phyloP scores from a whole-genome alignment of 192 early-diverging fungal genomes.

The Coemansia sp. region DNA sequence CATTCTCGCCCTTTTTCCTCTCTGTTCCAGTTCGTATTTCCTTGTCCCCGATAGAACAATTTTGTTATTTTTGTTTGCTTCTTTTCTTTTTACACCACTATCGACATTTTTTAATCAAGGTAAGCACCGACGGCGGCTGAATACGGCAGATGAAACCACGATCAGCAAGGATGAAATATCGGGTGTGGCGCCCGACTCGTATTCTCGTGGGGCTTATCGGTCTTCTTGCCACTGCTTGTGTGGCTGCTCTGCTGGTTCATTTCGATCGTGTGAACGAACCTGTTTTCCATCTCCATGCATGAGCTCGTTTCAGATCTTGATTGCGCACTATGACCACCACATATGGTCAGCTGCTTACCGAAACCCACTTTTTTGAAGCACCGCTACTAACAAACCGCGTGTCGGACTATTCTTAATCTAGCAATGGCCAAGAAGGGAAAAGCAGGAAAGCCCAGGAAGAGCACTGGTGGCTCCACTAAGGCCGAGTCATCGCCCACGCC shows the following conservation, averaged over 20 bases:
- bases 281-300: neutral
- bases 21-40: neutral
- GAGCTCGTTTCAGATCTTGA: neutral
- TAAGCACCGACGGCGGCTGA: neutral
- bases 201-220: neutral
- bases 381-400: slow-evolving; percentile 2
- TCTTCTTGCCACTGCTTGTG: neutral
- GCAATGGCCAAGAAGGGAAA: slow-evolving; percentile 37
- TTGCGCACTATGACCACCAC: neutral
- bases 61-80: neutral
- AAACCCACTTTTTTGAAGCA: neutral
- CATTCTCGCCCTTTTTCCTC: slow-evolving; percentile 1
- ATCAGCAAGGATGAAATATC: neutral
- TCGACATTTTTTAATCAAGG: slow-evolving; percentile 1
- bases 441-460: slow-evolving; percentile 30
- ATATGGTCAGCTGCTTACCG: neutral
- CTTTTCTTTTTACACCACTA: slow-evolving; percentile 3
- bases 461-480: slow-evolving; percentile 3
- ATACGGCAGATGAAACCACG: neutral
- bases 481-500: slow-evolving; percentile 4
- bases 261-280: neutral
- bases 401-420: neutral
- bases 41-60: neutral
- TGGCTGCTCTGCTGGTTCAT: neutral
- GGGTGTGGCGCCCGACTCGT: neutral